phyloP scores from a whole-genome alignment of 192 early-diverging fungal genomes.

The Coemansia sp. region DNA sequence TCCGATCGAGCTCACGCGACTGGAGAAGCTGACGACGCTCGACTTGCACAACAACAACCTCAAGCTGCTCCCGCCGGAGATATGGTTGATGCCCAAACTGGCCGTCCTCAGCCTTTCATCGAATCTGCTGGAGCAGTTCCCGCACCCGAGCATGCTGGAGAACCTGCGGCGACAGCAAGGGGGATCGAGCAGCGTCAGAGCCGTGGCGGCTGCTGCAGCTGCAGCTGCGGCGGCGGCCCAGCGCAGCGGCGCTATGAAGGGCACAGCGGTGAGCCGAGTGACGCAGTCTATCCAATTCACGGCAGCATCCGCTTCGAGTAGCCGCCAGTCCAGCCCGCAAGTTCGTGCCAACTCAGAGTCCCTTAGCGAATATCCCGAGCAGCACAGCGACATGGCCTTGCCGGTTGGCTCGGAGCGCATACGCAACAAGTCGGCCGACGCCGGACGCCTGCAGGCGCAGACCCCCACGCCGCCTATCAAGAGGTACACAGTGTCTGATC shows the following conservation, averaged over 20 bases:
- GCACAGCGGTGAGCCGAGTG: conserved; percentile 13
- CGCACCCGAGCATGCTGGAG: conserved; percentile 63
- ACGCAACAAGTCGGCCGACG: conserved; percentile 45
- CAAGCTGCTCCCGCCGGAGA: conserved; percentile 67
- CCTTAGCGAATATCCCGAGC: conserved; percentile 1
- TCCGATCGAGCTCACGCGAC: conserved; percentile 66
- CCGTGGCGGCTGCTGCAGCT: conserved; percentile 46
- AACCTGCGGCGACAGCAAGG: conserved; percentile 49
- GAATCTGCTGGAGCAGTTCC: conserved; percentile 79
- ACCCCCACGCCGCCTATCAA: conserved; percentile 26
- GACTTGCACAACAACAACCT: conserved; percentile 80
- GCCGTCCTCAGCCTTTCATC: conserved; percentile 70
- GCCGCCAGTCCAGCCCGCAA: conserved; percentile 41
- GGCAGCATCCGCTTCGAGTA: conserved; percentile 24
- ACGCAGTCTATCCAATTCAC: conserved; percentile 28
- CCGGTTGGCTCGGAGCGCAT: conserved; percentile 10
- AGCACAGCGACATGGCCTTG: background rate
- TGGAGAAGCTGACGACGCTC: conserved; percentile 60
- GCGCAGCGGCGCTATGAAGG: conserved; percentile 30
- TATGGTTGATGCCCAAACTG: conserved; percentile 73
- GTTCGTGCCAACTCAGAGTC: conserved; percentile 33
- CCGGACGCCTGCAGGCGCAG: conserved; percentile 25
- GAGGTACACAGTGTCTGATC: conserved; percentile 55
- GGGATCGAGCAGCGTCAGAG: conserved; percentile 41
- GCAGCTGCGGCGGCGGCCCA: conserved; percentile 53